Evolutionary conservation across 345 rosid genomes (phyloP).

Genomic region (Erysimum cheiranthoides): DNA sequence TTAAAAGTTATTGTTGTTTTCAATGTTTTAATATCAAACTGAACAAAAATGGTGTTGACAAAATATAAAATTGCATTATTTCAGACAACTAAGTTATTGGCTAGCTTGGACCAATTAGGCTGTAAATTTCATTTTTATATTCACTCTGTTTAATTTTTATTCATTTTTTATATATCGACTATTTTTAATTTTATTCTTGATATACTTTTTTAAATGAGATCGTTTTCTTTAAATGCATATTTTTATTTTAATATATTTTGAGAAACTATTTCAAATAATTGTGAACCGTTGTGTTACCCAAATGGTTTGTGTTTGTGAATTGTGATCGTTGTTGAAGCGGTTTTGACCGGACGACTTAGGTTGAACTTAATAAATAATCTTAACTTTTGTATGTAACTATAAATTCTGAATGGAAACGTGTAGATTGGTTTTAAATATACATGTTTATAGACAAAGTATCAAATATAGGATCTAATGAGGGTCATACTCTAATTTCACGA

Average conservation of each 20-base stretch:
- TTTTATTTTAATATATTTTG: background rate
- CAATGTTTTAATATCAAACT: slow-evolving; percentile 6
- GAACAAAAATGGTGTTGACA: background rate
- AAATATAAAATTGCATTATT: background rate
- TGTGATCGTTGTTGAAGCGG: background rate
- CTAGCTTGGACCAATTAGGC: background rate
- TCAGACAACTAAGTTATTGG: slow-evolving; percentile 8
- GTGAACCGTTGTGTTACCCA: background rate
- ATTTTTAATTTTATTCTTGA: background rate
- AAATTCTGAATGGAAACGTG: background rate
- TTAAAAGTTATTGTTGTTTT: background rate
- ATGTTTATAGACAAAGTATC: no score
- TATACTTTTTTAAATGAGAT: background rate
- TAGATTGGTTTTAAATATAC: background rate
- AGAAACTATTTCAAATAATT: background rate
- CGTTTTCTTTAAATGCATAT: background rate
- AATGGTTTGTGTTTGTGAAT: no score
- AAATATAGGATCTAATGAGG: background rate
- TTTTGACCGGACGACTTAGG: background rate
- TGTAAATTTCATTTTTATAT: background rate
- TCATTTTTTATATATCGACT: background rate
- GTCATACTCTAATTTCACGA: background rate
- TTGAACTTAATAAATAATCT: background rate
- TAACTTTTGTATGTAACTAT: background rate
- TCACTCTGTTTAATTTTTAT: background rate